Evolutionary conservation across 495 filamentous ascomycete genomes (phyloP), one percentile per base, ranked within the genome.

Genomic region (Penicillium lividum): DNA sequence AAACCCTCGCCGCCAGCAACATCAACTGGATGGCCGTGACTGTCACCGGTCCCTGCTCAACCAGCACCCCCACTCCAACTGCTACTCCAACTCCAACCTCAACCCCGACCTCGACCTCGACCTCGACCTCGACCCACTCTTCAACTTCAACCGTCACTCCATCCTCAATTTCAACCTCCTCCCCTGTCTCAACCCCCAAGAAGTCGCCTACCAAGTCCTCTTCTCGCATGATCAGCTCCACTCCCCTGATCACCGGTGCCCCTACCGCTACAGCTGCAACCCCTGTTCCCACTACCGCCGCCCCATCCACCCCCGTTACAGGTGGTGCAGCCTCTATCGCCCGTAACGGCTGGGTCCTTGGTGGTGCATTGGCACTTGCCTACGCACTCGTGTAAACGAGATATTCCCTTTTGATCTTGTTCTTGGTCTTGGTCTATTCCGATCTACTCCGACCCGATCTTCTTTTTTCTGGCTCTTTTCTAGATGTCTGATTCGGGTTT

Each of bases 11-110:
- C 40, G 44, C 51, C 28, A 59, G 54, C 45, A 52, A 66, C 15
- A 36, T 73, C 18, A 64, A 70, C 57, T 68, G 56, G 54, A 61
- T 73, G 53, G 42, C 69, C 40, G 63, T 74, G 46, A 73, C 73
- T 18, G 56, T 73, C 31, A 64, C 65, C 15, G 59, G 38, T 1
- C 10, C 10, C 38, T 40, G 38, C 38, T 40, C 53, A 8, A 65
- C 56, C 51, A 62, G 59, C 54, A 66, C 60, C 42, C 58, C 59
- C 29, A 66, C 61, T n/a, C 62, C 64, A 10, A 67, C 62, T 25
- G 22, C 55, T 1, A 58, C 60, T 22, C 34, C 51, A 16, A 54
- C 56, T 29, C 48, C 64, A n/a, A 68, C 65, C 34, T 57, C 67
- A 27, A 65, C 67, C 49, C 33, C 56, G 3, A 69, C 64, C 27